Evolutionary conservation across 139 green algal genomes (phyloP).

Genomic region (Penium margaritaceum): DNA sequence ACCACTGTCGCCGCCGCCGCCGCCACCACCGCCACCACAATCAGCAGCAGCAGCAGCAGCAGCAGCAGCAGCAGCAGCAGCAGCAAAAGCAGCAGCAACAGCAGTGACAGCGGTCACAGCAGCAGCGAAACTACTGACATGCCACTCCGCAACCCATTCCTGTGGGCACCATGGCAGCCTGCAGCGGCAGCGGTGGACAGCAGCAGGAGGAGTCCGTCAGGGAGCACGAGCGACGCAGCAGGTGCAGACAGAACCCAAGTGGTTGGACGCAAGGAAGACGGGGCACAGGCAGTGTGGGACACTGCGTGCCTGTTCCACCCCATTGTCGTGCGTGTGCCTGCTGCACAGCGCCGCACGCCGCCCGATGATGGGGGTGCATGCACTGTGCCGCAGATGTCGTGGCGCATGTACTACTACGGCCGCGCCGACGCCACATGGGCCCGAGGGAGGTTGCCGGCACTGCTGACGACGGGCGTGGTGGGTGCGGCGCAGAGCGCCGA

Average conservation of each 20-base stretch:
- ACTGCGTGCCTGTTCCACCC: neutral
- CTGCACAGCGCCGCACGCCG: too few relatives aligned
- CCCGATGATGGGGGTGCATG: neutral
- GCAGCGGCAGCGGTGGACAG: neutral
- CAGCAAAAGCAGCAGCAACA: neutral
- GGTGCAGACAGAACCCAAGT: conserved; percentile 9
- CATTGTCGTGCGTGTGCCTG: conserved; percentile 9
- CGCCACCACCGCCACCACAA: neutral
- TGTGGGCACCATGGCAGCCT: too few relatives aligned
- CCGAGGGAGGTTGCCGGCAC: neutral
- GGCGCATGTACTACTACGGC: conserved; percentile 14
- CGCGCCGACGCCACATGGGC: neutral
- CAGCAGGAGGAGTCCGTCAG: neutral
- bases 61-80: neutral
- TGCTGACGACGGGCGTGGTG: neutral
- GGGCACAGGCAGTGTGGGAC: neutral
- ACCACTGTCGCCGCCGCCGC: neutral
- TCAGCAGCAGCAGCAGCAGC: neutral
- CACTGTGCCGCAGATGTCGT: neutral
- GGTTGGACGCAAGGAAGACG: conserved; percentile 2
- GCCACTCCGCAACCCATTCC: too few relatives aligned
- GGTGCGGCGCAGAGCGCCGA: neutral
- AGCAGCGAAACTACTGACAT: too few relatives aligned
- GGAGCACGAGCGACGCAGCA: neutral
- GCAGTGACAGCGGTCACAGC: neutral